phyloP scores from a whole-genome alignment of 2,329 filamentous ascomycete species.

The Chrysoporthe cubensis region DNA sequence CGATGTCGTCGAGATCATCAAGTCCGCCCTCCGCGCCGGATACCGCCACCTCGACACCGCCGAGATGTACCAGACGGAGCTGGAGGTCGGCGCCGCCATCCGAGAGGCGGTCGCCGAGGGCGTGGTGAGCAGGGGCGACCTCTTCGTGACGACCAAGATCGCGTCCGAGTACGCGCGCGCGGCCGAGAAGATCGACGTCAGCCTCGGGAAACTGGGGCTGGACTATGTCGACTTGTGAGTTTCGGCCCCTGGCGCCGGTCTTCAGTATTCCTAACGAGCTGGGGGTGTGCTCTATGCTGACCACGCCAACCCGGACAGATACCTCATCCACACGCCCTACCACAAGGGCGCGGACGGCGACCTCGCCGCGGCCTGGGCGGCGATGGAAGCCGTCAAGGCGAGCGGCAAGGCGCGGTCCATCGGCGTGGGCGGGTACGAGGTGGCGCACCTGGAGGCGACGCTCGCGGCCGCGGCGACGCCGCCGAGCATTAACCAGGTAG shows the following conservation, averaged over 20 bases:
- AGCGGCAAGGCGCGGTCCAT: conserved; percentile 67
- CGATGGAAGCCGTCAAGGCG: conserved; percentile 65
- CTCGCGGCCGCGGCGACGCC: conserved; percentile 47
- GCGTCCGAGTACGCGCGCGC: conserved; percentile 34
- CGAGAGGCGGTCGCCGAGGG: conserved; percentile 4
- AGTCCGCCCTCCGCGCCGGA: not conserved
- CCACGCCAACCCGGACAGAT: conserved; percentile 35
- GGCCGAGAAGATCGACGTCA: conserved; percentile 43
- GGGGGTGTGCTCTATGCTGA: too few species aligned
- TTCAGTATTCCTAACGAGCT: too few species aligned
- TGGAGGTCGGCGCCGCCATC: conserved; percentile 21
- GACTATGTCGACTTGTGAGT: conserved; percentile 68
- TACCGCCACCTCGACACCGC: conserved; percentile 11
- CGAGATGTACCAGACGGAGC: conserved; percentile 21
- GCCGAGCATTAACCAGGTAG: conserved; percentile 75
- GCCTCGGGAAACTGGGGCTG: conserved; percentile 63
- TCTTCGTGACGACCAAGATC: conserved; percentile 24
- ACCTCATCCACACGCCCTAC: conserved; percentile 24
- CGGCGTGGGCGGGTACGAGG: conserved; percentile 72
- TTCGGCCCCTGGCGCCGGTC: too few species aligned
- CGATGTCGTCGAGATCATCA: conserved; percentile 4
- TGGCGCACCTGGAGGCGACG: conserved; percentile 54
- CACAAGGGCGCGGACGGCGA: conserved; percentile 37
- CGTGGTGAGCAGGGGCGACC: conserved; percentile 28
- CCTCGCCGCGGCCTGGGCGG: conserved; percentile 59